Percentiles rank a stretch among this genome's conserved stretches.
Evolutionary conservation across 2,329 filamentous ascomycete genomes (phyloP).

Genomic region (Pseudogymnoascus sp.): DNA sequence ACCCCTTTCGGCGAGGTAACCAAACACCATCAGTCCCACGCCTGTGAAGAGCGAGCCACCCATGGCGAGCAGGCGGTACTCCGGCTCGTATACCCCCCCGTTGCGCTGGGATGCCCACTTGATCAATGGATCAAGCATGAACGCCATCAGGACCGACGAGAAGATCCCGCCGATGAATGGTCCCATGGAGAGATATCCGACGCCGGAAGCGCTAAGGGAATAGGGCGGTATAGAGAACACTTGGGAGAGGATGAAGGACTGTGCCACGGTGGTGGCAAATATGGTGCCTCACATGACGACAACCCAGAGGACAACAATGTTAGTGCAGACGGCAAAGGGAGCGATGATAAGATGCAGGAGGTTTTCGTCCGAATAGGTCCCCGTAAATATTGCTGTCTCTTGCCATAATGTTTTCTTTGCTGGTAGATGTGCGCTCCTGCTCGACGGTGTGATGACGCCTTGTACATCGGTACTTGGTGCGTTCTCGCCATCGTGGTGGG

Average conservation of each 20-base stretch:
- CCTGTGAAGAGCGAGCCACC: neutral
- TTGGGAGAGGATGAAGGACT: neutral
- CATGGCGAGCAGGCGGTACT: neutral
- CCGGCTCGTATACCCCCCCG: neutral
- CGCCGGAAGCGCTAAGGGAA: neutral
- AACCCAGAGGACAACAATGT: neutral
- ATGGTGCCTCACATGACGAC: neutral
- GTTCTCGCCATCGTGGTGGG: too few relatives aligned
- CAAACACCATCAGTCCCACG: constrained; percentile 25
- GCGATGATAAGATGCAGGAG: neutral
- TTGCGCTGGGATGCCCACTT: neutral
- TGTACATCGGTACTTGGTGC: too few relatives aligned
- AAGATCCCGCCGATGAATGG: neutral
- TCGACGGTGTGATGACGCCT: too few relatives aligned
- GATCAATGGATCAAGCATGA: neutral
- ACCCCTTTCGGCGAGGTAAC: constrained; percentile 25
- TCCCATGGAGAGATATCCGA: neutral
- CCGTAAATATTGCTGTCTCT: neutral
- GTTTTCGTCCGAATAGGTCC: neutral
- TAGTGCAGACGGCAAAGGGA: neutral
- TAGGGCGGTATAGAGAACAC: neutral
- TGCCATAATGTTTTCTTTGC: neutral
- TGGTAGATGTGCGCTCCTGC: too few relatives aligned
- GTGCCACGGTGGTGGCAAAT: neutral
- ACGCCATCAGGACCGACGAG: neutral